Evolutionary conservation across 1,139 yeast species (phyloP), one percentile per base, ranked within the genome.

Genomic region (Taiozyma sp.): DNA sequence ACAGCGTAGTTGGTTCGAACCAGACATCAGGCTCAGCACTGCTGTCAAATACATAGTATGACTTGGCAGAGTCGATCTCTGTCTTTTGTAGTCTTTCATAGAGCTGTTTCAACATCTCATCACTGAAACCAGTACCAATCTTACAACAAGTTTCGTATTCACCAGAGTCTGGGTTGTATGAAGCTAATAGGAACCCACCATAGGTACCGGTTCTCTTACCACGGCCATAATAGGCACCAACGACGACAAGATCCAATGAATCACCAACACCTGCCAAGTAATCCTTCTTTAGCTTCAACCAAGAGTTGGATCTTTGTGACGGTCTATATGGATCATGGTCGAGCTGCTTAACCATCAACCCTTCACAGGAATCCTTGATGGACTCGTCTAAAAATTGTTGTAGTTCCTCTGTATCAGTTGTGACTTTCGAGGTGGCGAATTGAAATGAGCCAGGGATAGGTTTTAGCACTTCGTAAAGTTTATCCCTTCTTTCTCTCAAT

Each of bases 41-140:
- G 36, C 84, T 75, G 64, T 88, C 96, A 64, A 82, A 90, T 3
- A 84, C 76, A 56, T 81, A 82, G 51, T 86, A 87, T 0, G 88
- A 75, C 58, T 85, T 87, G 1, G 97, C 87, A n/a, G 67, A 71
- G 0, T 70, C 64, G 13, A 84, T 78, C 51, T 84, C 96, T 0
- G 93, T 83, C 5, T 89, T 84, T 44, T 84, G 79, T 51, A 93
- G 74, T 51, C 75, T 75, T 39, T 77, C 78, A 63, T 85, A 77
- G 41, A 93, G 69, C 43, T 70, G 70, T 38, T 80, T 79, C 53
- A 93, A 74, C 63, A 84, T 80, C 56, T 88, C 97, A 58, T 93
- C 99, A 41, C 92, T 82, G 66, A 93, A 93, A 0, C 99, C 99
- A 0, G 99, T 95, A 44, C 99, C 99, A 51, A 95, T 92, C 67